A percentile compares a stretch with the other conserved stretches of the same genome.
phyloP scores from a whole-genome alignment of 2,329 filamentous ascomycete species.

The Fusarium nematophilum region DNA sequence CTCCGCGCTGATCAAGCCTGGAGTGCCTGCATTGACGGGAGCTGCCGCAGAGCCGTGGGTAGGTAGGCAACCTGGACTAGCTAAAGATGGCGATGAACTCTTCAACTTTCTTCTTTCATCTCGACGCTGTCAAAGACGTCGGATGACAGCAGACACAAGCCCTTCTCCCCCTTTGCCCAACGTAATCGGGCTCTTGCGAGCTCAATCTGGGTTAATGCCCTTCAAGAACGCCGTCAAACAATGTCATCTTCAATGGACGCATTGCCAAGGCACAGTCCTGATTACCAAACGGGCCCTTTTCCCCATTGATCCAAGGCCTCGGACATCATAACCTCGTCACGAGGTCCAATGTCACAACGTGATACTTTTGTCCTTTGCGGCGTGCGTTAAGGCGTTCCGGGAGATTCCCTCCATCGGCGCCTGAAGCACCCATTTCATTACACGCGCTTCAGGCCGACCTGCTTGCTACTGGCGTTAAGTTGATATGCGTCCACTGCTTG shows the following conservation, averaged over 20 bases:
- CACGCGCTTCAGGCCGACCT: background rate
- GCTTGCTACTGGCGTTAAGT: slow-evolving; percentile 3
- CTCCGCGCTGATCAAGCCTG: slow-evolving; percentile 14
- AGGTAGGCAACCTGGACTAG: slow-evolving; percentile 1
- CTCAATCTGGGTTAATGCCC: background rate
- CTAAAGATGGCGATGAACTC: slow-evolving; percentile 11
- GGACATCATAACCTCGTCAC: background rate
- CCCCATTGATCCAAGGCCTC: slow-evolving; percentile 1
- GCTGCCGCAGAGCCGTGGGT: slow-evolving; percentile 3
- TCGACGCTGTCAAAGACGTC: slow-evolving; percentile 21
- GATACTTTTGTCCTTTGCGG: background rate
- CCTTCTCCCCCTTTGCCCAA: slow-evolving; percentile 13
- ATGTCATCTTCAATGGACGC: background rate
- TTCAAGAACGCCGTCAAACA: background rate
- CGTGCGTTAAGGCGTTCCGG: background rate
- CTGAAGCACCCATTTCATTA: slow-evolving; percentile 1
- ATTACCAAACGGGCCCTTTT: slow-evolving; percentile 4
- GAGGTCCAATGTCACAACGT: background rate
- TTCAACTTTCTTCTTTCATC: slow-evolving; percentile 21
- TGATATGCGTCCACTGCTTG: slow-evolving; percentile 18
- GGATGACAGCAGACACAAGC: too few relatives aligned
- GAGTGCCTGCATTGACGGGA: slow-evolving; percentile 30
- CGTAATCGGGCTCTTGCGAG: background rate
- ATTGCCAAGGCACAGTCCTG: background rate
- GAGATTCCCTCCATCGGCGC: slow-evolving; percentile 1